These are phyloP conservation scores for Pugionium dolabratum DNA, from an alignment of 345 rosid species.

Conservation along the genomic window DNA sequence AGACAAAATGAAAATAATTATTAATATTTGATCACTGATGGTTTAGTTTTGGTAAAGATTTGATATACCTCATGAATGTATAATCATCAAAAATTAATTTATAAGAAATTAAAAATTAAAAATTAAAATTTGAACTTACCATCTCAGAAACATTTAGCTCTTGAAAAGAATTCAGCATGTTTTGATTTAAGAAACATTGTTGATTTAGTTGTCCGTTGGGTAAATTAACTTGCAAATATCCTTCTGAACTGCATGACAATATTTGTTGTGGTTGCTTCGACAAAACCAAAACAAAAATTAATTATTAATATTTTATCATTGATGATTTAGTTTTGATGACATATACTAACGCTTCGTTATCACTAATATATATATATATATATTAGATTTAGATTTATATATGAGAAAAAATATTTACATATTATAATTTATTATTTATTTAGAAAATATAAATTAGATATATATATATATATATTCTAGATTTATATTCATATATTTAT, in stretches of 20 bases:
- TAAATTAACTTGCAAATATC: neutral
- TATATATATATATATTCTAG: too few relatives aligned
- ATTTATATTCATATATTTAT: too few relatives aligned
- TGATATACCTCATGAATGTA: neutral
- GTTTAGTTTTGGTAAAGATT: neutral
- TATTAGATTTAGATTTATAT: too few relatives aligned
- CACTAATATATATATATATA: too few relatives aligned
- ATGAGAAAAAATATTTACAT: too few relatives aligned
- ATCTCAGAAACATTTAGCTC: neutral
- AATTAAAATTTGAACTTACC: slow-evolving; percentile 1
- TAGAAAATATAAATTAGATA: too few relatives aligned
- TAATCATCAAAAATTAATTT: neutral
- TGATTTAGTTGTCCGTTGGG: neutral
- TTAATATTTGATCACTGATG: neutral
- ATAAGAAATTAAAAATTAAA: neutral
- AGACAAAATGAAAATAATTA: neutral
- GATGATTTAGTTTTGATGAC: neutral
- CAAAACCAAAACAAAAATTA: neutral
- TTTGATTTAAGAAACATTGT: neutral
- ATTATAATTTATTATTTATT: too few relatives aligned
- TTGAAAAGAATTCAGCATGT: slow-evolving; percentile 1
- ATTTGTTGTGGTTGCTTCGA: neutral
- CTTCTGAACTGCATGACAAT: neutral
- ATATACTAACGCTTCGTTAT: too few relatives aligned
- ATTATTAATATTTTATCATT: neutral